Percentiles rank a stretch among this genome's conserved stretches.
These are phyloP conservation scores for Cyberlindnera maritima DNA, from an alignment of 805 yeast species.

Conservation along the genomic window DNA sequence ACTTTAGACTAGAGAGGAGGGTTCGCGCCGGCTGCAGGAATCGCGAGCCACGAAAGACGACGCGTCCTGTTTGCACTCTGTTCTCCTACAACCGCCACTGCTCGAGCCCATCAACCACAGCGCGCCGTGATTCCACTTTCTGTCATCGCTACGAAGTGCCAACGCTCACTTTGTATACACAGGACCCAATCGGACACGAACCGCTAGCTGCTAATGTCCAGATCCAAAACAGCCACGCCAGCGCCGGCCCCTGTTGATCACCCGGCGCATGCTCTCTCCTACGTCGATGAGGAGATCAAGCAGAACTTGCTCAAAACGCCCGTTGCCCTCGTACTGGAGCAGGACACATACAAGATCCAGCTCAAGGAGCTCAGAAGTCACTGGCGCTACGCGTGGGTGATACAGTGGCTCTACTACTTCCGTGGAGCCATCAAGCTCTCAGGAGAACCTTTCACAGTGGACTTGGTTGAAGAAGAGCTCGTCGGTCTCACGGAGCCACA, in stretches of 20 bases:
- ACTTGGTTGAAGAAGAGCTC: conserved; percentile 56
- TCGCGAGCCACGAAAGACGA: too few relatives aligned
- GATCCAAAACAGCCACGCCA: conserved; percentile 23
- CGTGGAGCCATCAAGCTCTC: conserved; percentile 49
- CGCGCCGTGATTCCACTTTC: too few relatives aligned
- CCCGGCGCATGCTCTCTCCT: conserved; percentile 27
- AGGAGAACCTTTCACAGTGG: conserved; percentile 54
- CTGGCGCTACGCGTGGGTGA: conserved; percentile 36
- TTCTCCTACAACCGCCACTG: too few relatives aligned
- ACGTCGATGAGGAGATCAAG: conserved; percentile 34
- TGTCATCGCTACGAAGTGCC: too few relatives aligned
- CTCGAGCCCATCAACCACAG: too few relatives aligned
- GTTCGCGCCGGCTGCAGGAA: too few relatives aligned
- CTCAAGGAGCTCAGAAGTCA: conserved; percentile 34
- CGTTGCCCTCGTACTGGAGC: conserved; percentile 35
- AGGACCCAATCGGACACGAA: too few relatives aligned
- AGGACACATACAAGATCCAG: conserved; percentile 31
- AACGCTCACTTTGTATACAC: too few relatives aligned
- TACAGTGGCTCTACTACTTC: conserved; percentile 57
- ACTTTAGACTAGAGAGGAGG: too few relatives aligned
- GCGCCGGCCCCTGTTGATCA: conserved; percentile 18
- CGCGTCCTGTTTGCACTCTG: too few relatives aligned
- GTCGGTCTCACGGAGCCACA: conserved; percentile 41
- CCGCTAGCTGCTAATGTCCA: conserved; percentile 14
- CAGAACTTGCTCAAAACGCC: conserved; percentile 40